Evolutionary conservation across 2,329 filamentous ascomycete species (phyloP), one percentile per base, ranked within the genome.

Genomic region (Aspergillus hiratsukae): DNA sequence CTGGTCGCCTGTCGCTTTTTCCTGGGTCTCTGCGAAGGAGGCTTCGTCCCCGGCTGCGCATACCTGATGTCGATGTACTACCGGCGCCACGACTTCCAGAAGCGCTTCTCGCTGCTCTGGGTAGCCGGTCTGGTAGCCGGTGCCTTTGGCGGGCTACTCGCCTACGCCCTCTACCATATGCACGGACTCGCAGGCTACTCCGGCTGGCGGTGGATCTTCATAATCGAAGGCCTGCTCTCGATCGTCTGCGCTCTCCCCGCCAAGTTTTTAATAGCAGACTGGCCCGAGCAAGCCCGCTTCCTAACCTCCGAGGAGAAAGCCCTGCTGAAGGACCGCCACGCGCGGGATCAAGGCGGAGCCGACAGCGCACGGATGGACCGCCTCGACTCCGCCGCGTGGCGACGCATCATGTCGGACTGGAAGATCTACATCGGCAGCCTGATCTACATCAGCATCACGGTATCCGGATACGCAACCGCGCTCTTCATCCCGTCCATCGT

Each of bases 401-500:
- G 62, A 35, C 62, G 64, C 5, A 65, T 69, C 53, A 62, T 73
- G 45, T 60, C 60, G 17, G 71, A 74, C 54, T 64, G 66, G 64
- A 73, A 73, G 53, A 66, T 72, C 57, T 70, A 65, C 37, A 58
- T 72, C 17, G 68, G 64, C 6, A 66, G 60, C 48, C n/a, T 72
- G 54, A 63, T 66, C 27, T 72, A 74, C 58, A 63, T 75, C 54
- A 68, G 67, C 45, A 65, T 70, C 41, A 71, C 71, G 8, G 68
- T 71, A 7, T 72, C 70, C 1, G 69, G 71, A 4, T 74, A 72
- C 37, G 68, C 69, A 6, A 68, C 71, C 7, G 59, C 64, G 3
- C 64, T 71, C 31, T 75, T 75, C 61, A 69, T 69, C 21, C 72
- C 70, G 1, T 70, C 69, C 10, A 72, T 74, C 48, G 60, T 74